Base-by-base conservation (phyloP, 192 early-diverging fungal genomes). In the Coemansia sp. region DNA sequence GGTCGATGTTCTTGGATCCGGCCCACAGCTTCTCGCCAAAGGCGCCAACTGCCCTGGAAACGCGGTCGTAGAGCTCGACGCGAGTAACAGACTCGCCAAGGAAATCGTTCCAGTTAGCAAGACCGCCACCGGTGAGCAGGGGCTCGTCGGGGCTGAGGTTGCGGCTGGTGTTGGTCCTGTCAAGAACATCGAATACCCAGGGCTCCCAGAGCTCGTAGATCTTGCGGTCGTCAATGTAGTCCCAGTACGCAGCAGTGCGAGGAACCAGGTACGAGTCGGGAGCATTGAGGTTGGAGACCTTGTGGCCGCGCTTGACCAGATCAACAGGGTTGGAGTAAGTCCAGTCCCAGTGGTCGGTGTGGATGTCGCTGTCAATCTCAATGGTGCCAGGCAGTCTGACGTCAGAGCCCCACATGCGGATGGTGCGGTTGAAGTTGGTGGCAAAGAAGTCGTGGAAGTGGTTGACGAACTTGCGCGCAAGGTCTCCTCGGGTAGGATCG, bases 361-460 rank as follows among this genome's bases (percentile, higher is more conserved):
- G 77, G 17, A 84, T 69, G 17, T 60, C 62, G 25, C 40, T 63
- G 67, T 79, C 71, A 60, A 72, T 84, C 38, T 84, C 77, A 22
- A 84, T 70, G 19, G 77, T 76, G 37, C 71, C 68, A 0, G 69
- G 71, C 6, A 84, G 74, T 43, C 79, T 69, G 53, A 72, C 71
- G 57, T 79, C 81, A 0, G 81, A 79, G 58, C 81, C 81, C 81
- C 81, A 84, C 66, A 79, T 79, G 68, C 77, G 76, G 20, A 74
- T 60, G 22, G 73, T 63, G 42, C 65, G 69, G 55, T 84, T 84
- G 43, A 77, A 77, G 68, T 79, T 75, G 39, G 65, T 49, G 25
- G 64, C 67, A 46, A 84, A 74, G 67, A 64, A 84, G 37, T 76
- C 70, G 54, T 79, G 69, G 65, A 79, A 75, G 57, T 79, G 66